Evolutionary conservation across 1,284 basidiomycete species (phyloP), one percentile per base, ranked within the genome.

Genomic region (Sutorius eximius): DNA sequence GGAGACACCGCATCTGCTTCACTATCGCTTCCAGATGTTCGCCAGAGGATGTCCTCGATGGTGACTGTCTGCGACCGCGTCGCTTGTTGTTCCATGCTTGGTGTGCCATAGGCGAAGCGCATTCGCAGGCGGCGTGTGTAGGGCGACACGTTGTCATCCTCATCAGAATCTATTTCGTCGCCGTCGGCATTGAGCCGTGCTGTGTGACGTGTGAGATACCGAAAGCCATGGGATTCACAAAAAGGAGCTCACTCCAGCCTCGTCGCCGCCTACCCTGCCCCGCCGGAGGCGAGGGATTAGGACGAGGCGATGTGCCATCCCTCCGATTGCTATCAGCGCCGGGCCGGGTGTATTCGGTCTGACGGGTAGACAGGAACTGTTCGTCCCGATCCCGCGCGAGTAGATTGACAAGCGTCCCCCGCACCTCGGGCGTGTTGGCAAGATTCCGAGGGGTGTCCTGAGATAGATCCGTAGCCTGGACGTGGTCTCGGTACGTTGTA

Each of bases 151-250:
- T 55, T 55, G 34, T 61, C 58, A 16, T 68, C 69, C 29, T 69
- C 81, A 15, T 79, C 78, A 0, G 75, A 74, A 12, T 81, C 71
- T 56, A 85, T 77, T 60, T 82, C 80, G 57, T 83, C 78, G 1
- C 82, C 82, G 60, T 85, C 80, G 8, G 76, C 68, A 67, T 84
- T 78, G 36, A 85, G 73, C 48, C 79, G 78, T 34, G 80, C 82
- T 84, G 57, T 22, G 48, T 41, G 46, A 40, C 20, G 42, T 46
- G 49, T 58, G 52, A 61, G 57, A 53, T 33, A 37, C 32, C 22
- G 43, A 55, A 45, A 22, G 43, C 40, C n/a, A 55, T 20, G 15
- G n/a, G 50, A 37, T 27, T 27, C 37, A 16, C 37, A 16, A 18
- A 58, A 41, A 32, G 47, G 38, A 48, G 68, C 79, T 60, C 63